Base-by-base conservation (phyloP, 306 rosid genomes). In the Quercus aquifolioides region DNA sequence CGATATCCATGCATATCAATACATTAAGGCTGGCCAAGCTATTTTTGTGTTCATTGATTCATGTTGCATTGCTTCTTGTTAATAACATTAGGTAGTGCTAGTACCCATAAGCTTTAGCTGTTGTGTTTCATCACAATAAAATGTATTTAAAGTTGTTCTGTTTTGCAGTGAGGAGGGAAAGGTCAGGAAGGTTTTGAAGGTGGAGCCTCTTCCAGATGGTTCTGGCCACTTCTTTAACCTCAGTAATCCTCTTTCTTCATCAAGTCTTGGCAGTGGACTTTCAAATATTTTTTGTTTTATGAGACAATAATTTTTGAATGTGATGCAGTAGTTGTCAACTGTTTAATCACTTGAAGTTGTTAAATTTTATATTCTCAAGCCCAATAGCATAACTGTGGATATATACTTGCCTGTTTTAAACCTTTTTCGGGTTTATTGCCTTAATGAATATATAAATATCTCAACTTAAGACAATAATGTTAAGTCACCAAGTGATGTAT, bases 161-260 rank as follows among this genome's bases (percentile, higher is more conserved):
- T 74, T 87, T 82, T 87, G 87, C 91, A 94, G 99, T 71, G 99
- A 94, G 23, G 99, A 91, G 79, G 99, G 99, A 70, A 85, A 92
- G 86, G 89, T 94, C 77, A 89, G 97, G 78, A 94, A 94, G 83
- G 81, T 94, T 67, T 87, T 94, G 82, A 94, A 91, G 89, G 86
- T 94, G 82, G 99, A 94, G 86, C 97, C 99, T 80, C 88, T 92
- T 76, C 95, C 94, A 0, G 99, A 94, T 72, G 94, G 95, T 81
- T 92, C 97, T 75, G 99, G 99, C 65, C 94, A 84, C 88, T 89
- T 90, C 84, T 94, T 94, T 84, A 92, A 94, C 86, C 90, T 94
- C 54, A 87, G 99, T 94, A 91, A 92, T 83, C 26, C 79, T 74
- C 81, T 78, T 81, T 77, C 79, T 81, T 67, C 81, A 65, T 63